phyloP scores from a whole-genome alignment of 345 rosid species.

The Melastoma malabathricum region DNA sequence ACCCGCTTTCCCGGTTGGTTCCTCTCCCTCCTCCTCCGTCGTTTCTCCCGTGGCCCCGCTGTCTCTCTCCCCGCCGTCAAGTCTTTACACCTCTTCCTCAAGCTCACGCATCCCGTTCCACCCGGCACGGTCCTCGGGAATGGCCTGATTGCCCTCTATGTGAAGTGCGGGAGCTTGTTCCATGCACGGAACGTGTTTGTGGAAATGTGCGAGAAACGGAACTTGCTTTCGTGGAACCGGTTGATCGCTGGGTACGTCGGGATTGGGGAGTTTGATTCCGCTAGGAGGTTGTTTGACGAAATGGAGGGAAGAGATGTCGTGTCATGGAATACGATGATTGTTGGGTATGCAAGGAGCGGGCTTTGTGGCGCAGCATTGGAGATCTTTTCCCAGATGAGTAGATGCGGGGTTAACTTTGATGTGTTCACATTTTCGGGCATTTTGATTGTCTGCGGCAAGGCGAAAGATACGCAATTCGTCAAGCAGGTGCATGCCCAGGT shows the following conservation, averaged over 20 bases:
- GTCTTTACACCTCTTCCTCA: conserved; percentile 68
- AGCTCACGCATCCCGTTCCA: conserved; percentile 37
- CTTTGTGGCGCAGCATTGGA: conserved; percentile 21
- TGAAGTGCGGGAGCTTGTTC: conserved; percentile 26
- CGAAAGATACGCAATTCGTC: conserved; percentile 24
- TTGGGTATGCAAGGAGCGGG: conserved; percentile 46
- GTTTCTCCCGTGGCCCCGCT: conserved; percentile 19
- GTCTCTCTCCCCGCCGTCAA: conserved; percentile 49
- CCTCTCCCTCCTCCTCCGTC: conserved; percentile 29
- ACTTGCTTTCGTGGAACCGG: conserved; percentile 57
- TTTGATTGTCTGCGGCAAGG: conserved; percentile 47
- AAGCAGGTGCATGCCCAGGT: conserved; percentile 76
- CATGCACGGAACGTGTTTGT: conserved; percentile 55
- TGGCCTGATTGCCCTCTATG: conserved; percentile 40
- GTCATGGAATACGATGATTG: conserved; percentile 74
- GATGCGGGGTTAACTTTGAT: conserved; percentile 33
- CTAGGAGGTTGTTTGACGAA: conserved; percentile 49
- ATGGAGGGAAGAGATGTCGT: conserved; percentile 64
- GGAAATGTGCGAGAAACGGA: conserved; percentile 33
- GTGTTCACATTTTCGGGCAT: conserved; percentile 59
- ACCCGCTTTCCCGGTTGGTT: conserved; percentile 37
- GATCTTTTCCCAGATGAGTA: conserved; percentile 46
- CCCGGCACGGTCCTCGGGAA: conserved; percentile 45
- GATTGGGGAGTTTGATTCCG: conserved; percentile 43
- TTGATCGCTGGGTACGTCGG: conserved; percentile 60